phyloP scores from a whole-genome alignment of 345 rosid genomes.

The Eucalyptus tenuipes region DNA sequence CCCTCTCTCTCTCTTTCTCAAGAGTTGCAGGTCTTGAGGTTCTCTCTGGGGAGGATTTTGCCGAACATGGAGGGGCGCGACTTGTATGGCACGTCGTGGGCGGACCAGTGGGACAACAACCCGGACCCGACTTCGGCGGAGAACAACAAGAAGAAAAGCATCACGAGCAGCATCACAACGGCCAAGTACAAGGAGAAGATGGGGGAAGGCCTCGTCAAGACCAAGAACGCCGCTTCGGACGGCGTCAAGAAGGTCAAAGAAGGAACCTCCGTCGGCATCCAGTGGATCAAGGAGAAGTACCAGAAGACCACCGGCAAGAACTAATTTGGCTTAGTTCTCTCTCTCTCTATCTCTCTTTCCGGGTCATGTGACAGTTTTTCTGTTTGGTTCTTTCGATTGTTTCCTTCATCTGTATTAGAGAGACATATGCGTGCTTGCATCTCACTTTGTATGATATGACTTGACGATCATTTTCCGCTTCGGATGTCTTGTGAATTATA shows the following conservation, averaged over 20 bases:
- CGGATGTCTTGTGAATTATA: background rate
- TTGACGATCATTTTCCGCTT: background rate
- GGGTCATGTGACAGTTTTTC: background rate
- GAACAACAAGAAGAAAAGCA: background rate
- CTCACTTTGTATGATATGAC: background rate
- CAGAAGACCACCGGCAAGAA: slow-evolving; percentile 16
- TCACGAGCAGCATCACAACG: background rate
- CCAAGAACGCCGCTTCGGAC: slow-evolving; percentile 20
- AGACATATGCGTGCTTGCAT: background rate
- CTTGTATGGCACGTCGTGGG: slow-evolving; percentile 55
- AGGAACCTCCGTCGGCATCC: slow-evolving; percentile 23
- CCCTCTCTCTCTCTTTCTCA: background rate
- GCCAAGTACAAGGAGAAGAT: slow-evolving; percentile 63
- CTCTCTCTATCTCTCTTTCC: background rate
- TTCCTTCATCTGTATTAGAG: background rate
- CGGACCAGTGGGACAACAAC: slow-evolving; percentile 68
- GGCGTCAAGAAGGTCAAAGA: slow-evolving; percentile 30
- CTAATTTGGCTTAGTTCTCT: background rate
- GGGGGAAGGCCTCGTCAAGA: slow-evolving; percentile 27
- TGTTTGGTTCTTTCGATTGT: background rate
- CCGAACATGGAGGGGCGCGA: slow-evolving; percentile 11
- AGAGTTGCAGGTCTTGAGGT: background rate
- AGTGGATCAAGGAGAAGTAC: slow-evolving; percentile 37
- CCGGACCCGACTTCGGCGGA: slow-evolving; percentile 10
- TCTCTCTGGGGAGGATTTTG: background rate